Evolutionary conservation across 805 yeast species (phyloP).

Genomic region (Kazachstania viticola): DNA sequence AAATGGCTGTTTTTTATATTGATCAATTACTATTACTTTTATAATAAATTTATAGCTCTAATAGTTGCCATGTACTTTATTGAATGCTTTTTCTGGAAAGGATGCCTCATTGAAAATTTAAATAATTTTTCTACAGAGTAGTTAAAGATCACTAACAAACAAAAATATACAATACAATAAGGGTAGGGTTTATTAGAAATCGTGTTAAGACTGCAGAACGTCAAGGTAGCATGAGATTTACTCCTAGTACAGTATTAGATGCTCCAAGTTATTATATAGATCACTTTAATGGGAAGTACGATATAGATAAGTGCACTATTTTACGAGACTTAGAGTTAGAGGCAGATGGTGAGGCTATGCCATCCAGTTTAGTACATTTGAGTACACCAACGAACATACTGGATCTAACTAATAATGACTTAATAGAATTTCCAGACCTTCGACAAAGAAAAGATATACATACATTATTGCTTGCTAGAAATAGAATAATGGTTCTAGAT

Average conservation of each 20-base stretch:
- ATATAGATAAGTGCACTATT: conserved; percentile 19
- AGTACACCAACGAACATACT: conserved; percentile 40
- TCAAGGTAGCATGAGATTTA: conserved; percentile 59
- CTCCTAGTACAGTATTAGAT: conserved; percentile 36
- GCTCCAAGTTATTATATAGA: conserved; percentile 37
- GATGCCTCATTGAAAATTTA: no score
- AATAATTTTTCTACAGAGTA: no score
- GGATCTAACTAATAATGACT: conserved; percentile 67
- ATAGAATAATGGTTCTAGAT: conserved; percentile 38
- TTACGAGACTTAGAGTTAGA: conserved; percentile 29
- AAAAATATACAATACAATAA: no score
- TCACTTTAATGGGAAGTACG: conserved; percentile 28
- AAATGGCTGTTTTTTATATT: no score
- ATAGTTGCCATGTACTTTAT: no score
- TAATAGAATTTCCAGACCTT: conserved; percentile 44
- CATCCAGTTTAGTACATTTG: conserved; percentile 32
- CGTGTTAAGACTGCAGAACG: no score
- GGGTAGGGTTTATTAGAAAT: no score
- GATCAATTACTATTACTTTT: no score
- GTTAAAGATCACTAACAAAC: no score
- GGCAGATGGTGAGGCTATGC: conserved; percentile 31
- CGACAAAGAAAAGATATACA: conserved; percentile 29
- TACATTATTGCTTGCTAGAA: conserved; percentile 51
- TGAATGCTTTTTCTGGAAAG: no score
- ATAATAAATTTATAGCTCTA: no score